Base-by-base conservation (phyloP, 139 green algal species). In the Coccomyxa sp. region DNA sequence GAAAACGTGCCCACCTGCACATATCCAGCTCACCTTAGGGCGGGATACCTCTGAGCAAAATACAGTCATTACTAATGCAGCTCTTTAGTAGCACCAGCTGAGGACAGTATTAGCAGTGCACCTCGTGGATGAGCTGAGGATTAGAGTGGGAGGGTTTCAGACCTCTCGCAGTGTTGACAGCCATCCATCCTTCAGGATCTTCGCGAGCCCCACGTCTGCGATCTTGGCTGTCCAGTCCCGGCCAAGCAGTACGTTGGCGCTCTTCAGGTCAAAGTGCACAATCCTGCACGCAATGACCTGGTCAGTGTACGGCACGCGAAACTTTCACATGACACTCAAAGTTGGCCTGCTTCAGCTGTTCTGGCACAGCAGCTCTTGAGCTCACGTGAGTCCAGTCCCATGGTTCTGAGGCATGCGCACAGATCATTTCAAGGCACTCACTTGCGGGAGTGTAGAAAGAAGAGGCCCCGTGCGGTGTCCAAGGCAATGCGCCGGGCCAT, bases 191-290 rank as follows among this genome's bases (percentile, higher is more conserved):
- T 41, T 70, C 29, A 86, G 73, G 70, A 86, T 84, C 71, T 79
- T 83, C 37, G 81, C 74, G 33, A 88, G 8, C 10, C 84, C 84
- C 0, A 88, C 81, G 64, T 88, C 84, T 5, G 81, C 84, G 54
- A 88, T 82, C 71, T 88, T 88, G 55, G 84, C 84, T 16, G 76
- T 82, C 33, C 78, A 76, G n/a, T 85, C 84, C 10, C 81, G 74
- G 35, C 50, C 74, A 22, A 83, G 68, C 74, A 83, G 27, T 27
- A 83, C 77, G 74, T 83, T 83, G 41, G 71, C 55, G 41, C 68
- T 78, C 68, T 83, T 79, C 68, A 83, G 41, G 34, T 79, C 78
- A 54, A 77, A 41, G 10, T 79, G 75, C 10, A 78, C 40, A n/a
- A 78, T 69, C 74, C 50, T 64, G 50, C 50, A 6, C 50, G 50